Base-by-base conservation (phyloP, 2,329 filamentous ascomycete species). In the Sporothrix dimorphospora region DNA sequence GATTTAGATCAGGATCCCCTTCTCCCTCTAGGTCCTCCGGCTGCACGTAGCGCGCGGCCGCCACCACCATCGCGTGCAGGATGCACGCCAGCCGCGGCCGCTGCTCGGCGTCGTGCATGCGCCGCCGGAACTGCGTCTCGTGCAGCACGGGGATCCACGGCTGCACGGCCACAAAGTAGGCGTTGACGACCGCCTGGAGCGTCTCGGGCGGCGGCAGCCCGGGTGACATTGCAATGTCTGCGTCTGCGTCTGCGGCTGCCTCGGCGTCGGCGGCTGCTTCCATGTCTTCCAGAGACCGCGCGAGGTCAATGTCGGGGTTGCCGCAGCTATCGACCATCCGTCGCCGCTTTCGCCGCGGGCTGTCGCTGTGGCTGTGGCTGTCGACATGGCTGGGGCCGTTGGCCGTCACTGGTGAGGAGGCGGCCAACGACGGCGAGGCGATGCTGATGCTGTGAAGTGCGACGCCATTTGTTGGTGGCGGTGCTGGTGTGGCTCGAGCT, bases 131-230 rank as follows among this genome's bases (percentile, higher is more conserved):
- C 11, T 75, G 75, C 9, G 74, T 76, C 69, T 80, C 78, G 71
- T 82, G 80, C 27, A 82, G 66, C 19, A 82, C 79, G 4, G 81
- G 81, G 5, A 81, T 79, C 78, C 80, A 82, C 2, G 79, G 81
- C 71, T 82, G 81, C 4, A 81, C 77, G 3, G 76, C 71, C 11
- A 72, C 69, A 71, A 81, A 81, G 69, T 80, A 78, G 2, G 76
- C 74, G 42, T 79, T 76, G 21, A 81, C 72, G 11, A 79, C 72
- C 12, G 76, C 75, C 42, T 78, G 71, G 14, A 79, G 61, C 4
- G 77, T 75, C 8, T 59, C 57, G 19, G 72, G 53, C 8, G 73
- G 40, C 19, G 73, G 72, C 16, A 71, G 61, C 0, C 61, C 59
- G 14, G 70, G 70, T 7, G 70, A 38, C 14, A n/a, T n/a, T 4